phyloP scores from a whole-genome alignment of 331 rosid genomes.

The Spiraea crenata region DNA sequence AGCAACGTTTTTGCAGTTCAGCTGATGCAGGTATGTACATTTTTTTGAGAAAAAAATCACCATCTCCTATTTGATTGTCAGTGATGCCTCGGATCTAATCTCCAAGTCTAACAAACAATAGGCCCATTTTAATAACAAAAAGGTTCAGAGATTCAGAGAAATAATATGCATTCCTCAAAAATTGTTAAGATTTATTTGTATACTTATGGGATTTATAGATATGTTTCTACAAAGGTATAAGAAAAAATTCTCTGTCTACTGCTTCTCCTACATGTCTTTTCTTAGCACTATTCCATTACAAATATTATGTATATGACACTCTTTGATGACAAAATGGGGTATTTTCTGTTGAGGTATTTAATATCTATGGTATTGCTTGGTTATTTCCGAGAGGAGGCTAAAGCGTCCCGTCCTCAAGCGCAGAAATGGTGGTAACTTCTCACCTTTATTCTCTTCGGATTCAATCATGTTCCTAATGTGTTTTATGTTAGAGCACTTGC shows the following conservation, averaged over 20 bases:
- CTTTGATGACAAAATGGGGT: neutral
- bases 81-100: neutral
- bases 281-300: neutral
- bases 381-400: too few relatives aligned
- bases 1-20: slow-evolving; percentile 89
- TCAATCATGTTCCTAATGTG: too few relatives aligned
- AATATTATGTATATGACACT: neutral
- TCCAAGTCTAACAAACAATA: neutral
- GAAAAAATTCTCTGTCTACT: neutral
- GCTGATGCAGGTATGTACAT: slow-evolving; percentile 83
- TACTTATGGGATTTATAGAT: neutral
- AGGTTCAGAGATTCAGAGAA: neutral
- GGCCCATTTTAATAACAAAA: neutral
- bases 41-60: neutral
- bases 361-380: too few relatives aligned
- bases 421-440: too few relatives aligned
- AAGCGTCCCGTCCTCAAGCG: too few relatives aligned
- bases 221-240: neutral
- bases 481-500: too few relatives aligned
- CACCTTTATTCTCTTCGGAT: too few relatives aligned
- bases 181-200: neutral
- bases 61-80: neutral
- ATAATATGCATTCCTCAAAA: neutral
- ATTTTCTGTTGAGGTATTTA: neutral
- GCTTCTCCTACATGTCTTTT: neutral